Evolutionary conservation across 2,329 filamentous ascomycete species (phyloP).

Genomic region (Pseudocercospora crystallina): DNA sequence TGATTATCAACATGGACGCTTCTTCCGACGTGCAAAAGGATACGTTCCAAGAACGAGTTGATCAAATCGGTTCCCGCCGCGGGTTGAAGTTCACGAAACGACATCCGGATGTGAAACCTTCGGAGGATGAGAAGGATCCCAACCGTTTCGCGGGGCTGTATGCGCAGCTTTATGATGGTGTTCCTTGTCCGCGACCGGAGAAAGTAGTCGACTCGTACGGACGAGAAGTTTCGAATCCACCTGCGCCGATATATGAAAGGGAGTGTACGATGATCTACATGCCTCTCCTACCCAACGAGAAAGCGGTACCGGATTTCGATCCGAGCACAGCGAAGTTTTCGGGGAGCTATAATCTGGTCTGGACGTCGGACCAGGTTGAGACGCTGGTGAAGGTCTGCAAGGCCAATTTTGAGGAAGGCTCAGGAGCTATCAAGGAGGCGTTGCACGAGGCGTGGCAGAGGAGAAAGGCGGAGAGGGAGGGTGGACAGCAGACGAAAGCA

Average conservation of each 20-base stretch:
- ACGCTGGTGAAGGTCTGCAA: constrained; percentile 32
- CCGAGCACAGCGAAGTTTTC: constrained; percentile 35
- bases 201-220: constrained; percentile 35
- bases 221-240: constrained; percentile 30
- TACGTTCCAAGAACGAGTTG: constrained; percentile 34
- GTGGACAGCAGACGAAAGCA: constrained; percentile 1
- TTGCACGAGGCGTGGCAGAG: constrained; percentile 27
- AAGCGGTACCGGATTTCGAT: constrained; percentile 34
- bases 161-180: constrained; percentile 33
- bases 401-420: constrained; percentile 30
- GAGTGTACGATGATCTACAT: constrained; percentile 36
- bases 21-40: constrained; percentile 37
- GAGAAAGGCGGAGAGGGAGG: constrained; percentile 23
- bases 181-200: constrained; percentile 21
- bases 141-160: constrained; percentile 34
- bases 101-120: constrained; percentile 24
- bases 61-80: constrained; percentile 35
- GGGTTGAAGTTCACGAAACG: constrained; percentile 35
- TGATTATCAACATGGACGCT: constrained; percentile 37
- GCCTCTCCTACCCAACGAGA: constrained; percentile 34
- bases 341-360: constrained; percentile 35
- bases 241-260: constrained; percentile 24
- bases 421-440: constrained; percentile 28
- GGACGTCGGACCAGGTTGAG: constrained; percentile 37
- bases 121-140: constrained; percentile 25